phyloP scores from a whole-genome alignment of 345 rosid species.

The Odontarrhena argentea region DNA sequence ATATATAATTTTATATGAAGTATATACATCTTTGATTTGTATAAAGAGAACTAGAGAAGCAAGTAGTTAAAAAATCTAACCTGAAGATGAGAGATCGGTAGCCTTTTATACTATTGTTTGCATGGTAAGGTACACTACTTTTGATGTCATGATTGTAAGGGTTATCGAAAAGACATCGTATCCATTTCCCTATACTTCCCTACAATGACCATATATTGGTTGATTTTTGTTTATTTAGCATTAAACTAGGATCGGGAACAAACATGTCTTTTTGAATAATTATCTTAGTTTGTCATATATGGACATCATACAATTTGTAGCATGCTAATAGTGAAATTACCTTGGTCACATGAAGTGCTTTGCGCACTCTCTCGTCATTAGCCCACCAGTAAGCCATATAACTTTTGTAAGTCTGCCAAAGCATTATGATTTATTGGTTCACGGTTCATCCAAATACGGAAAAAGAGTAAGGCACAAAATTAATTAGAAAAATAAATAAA shows the following conservation, averaged over 20 bases:
- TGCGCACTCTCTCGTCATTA: constrained; percentile 22
- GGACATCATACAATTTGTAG: too few relatives aligned
- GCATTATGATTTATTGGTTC: too few relatives aligned
- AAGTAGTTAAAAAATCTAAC: not conserved
- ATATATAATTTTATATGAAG: too few relatives aligned
- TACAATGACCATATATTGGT: not conserved
- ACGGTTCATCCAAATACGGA: too few relatives aligned
- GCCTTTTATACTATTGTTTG: constrained; percentile 18
- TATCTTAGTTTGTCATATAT: too few relatives aligned
- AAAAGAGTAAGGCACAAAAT: not conserved
- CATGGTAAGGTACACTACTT: constrained; percentile 28
- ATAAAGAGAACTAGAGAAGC: too few relatives aligned
- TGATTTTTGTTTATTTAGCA: not conserved
- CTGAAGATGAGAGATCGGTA: constrained; percentile 30
- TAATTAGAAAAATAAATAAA: not conserved
- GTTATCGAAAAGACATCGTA: not conserved
- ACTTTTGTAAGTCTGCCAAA: not conserved
- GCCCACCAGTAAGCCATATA: constrained; percentile 1
- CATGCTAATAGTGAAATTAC: not conserved
- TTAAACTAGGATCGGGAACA: not conserved
- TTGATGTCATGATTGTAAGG: not conserved
- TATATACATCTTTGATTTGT: not conserved
- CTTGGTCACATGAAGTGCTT: constrained; percentile 25
- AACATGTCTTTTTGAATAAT: too few relatives aligned
- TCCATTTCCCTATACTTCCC: constrained; percentile 22